A percentile compares a stretch with the other conserved stretches of the same genome.
These are phyloP conservation scores for Ciborinia camelliae DNA, from an alignment of 2,329 filamentous ascomycete genomes.

Conservation along the genomic window DNA sequence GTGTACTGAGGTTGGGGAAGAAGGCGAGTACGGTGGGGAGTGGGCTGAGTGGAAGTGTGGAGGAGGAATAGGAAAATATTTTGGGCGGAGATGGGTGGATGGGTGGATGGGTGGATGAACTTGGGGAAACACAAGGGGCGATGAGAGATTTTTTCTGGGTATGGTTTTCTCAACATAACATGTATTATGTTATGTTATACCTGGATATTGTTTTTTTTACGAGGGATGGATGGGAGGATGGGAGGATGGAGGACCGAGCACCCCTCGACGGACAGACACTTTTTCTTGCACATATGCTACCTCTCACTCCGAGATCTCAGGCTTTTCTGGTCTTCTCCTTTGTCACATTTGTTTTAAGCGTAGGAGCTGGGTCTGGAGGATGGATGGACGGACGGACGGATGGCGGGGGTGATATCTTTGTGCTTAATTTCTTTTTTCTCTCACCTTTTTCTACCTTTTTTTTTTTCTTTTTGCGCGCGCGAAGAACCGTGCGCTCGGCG, in stretches of 20 bases:
- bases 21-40: conserved; percentile 39
- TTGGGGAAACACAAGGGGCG: neutral
- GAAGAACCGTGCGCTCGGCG: neutral
- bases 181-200: neutral
- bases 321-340: neutral
- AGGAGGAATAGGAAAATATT: conserved; percentile 7
- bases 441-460: too few species aligned
- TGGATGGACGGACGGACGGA: neutral
- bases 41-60: conserved; percentile 31
- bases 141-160: conserved; percentile 10
- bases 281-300: conserved; percentile 12
- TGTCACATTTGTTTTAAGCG: conserved; percentile 1
- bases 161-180: neutral
- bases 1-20: conserved; percentile 37
- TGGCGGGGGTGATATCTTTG: neutral
- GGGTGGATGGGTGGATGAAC: neutral
- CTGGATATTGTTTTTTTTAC: conserved; percentile 1
- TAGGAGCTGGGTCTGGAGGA: neutral
- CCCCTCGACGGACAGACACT: neutral
- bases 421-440: too few species aligned
- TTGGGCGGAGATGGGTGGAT: neutral
- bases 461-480: neutral
- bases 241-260: neutral
- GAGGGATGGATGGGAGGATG: neutral
- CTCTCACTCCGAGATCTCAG: neutral